phyloP scores from a whole-genome alignment of 192 early-diverging fungal species.

The Gonapodya prolifera region DNA sequence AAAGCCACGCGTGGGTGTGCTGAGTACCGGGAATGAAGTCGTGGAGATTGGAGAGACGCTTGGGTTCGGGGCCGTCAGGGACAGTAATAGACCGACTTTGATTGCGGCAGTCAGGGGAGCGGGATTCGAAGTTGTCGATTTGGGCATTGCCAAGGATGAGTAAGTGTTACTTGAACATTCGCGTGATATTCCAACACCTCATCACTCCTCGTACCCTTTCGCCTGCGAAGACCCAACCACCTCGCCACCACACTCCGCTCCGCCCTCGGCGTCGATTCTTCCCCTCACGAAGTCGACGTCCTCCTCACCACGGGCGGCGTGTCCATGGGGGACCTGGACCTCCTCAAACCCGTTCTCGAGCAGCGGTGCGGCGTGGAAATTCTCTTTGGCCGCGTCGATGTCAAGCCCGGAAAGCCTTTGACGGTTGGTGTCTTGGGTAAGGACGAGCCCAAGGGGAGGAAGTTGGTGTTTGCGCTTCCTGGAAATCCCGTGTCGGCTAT shows the following conservation, averaged over 20 bases:
- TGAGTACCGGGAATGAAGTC: constrained; percentile 88
- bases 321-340: constrained; percentile 95
- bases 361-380: constrained; percentile 61
- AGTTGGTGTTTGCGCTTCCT: constrained; percentile 76
- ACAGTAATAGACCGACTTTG: constrained; percentile 75
- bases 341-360: constrained; percentile 77
- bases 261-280: constrained; percentile 1
- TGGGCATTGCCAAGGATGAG: constrained; percentile 63
- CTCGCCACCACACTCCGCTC: constrained; percentile 30
- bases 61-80: constrained; percentile 54
- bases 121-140: constrained; percentile 54
- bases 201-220: too few species aligned
- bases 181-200: background rate
- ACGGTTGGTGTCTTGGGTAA: constrained; percentile 17
- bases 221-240: constrained; percentile 26
- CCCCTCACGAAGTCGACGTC: constrained; percentile 51
- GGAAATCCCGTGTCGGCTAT: constrained; percentile 89
- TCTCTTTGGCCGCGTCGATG: constrained; percentile 77
- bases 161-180: constrained; percentile 17
- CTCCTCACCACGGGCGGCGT: constrained; percentile 89
- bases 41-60: constrained; percentile 21
- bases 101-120: constrained; percentile 41
- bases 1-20: constrained; percentile 59
- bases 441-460: constrained; percentile 14
- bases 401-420: constrained; percentile 72